phyloP scores from a whole-genome alignment of 2,329 filamentous ascomycete genomes.

The Microdochium trichocladiopsis region DNA sequence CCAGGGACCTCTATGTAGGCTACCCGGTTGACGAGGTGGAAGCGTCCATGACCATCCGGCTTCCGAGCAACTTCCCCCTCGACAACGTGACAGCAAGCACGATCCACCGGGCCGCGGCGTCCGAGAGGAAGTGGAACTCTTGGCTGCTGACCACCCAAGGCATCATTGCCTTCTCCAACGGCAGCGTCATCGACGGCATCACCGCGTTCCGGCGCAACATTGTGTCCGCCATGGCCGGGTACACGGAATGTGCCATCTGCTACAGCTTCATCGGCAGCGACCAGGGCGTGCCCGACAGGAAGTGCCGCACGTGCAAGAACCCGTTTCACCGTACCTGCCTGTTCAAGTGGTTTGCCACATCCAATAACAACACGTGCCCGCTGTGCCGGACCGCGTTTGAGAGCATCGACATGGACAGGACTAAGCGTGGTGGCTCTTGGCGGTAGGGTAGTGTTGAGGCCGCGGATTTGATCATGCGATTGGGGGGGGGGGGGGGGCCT shows the following conservation, averaged over 20 bases:
- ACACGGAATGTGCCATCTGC: conserved; percentile 94
- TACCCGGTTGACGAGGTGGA: conserved; percentile 86
- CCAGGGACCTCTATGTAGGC: conserved; percentile 71
- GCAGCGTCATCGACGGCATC: conserved; percentile 80
- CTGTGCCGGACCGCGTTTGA: conserved; percentile 86
- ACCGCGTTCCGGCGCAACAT: conserved; percentile 83
- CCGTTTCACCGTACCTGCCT: conserved; percentile 84
- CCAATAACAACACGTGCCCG: conserved; percentile 85
- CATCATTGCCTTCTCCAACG: conserved; percentile 89
- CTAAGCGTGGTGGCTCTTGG: not conserved
- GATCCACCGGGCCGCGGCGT: conserved; percentile 77
- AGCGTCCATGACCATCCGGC: conserved; percentile 72
- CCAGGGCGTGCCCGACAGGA: conserved; percentile 85
- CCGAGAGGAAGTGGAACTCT: conserved; percentile 85
- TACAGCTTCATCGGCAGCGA: conserved; percentile 90
- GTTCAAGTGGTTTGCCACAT: conserved; percentile 96
- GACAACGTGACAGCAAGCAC: conserved; percentile 70
- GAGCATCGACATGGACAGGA: conserved; percentile 25
- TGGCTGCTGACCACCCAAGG: conserved; percentile 87
- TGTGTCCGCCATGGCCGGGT: conserved; percentile 79
- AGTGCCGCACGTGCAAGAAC: conserved; percentile 88
- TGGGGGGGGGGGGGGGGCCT: too few relatives aligned
- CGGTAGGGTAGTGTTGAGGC: not conserved
- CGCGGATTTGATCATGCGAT: too few relatives aligned
- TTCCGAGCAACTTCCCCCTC: conserved; percentile 79